Base-by-base conservation (phyloP, 1,139 yeast species). In the Magnusiomyces tetraspermus region DNA sequence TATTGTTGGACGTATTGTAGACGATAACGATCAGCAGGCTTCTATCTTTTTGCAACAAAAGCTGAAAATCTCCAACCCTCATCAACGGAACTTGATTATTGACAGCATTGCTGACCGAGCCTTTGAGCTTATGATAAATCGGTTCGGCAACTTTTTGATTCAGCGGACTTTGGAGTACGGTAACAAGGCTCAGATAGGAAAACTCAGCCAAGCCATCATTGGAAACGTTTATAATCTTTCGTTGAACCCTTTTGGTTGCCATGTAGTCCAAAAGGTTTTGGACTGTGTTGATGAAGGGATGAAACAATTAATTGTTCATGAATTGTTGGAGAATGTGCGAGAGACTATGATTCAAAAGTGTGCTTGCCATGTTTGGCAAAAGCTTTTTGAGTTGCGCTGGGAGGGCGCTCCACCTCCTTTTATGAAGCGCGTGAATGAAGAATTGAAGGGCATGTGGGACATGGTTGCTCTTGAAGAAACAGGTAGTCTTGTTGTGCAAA, bases 341-440 rank as follows among this genome's bases (percentile, higher is more conserved):
- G 69, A 61, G 21, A 70, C 74, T 1, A 66, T 72, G 46, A 62
- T 64, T 21, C 73, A 73, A 51, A 61, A 69, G 26, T 70, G 69
- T 53, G 75, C 75, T 5, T 70, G 73, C 48, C 76, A 72, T 53
- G 76, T 73, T 1, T 73, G 76, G 76, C 76, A 72, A 55, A 72
- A 71, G 58, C 61, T 72, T 48, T 65, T 73, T 56, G 75, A 71
- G 54, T 63, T 69, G 26, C 62, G 72, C 5, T 68, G 73, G 73
- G 58, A 63, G 5, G 56, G 59, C 2, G 55, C 57, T 2, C 64
- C 69, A 3, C 71, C 71, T 2, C 59, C 60, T 13, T 62, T 71
- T 38, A 69, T 71, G 68, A 54, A 53, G 15, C 60, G 58, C 22
- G 70, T 71, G 21, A 71, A 71, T 53, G 59, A 58, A 30, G 70